Evolutionary conservation across 2,329 filamentous ascomycete genomes (phyloP), one percentile per base, ranked within the genome.

Genomic region (Grosmannia huntii): DNA sequence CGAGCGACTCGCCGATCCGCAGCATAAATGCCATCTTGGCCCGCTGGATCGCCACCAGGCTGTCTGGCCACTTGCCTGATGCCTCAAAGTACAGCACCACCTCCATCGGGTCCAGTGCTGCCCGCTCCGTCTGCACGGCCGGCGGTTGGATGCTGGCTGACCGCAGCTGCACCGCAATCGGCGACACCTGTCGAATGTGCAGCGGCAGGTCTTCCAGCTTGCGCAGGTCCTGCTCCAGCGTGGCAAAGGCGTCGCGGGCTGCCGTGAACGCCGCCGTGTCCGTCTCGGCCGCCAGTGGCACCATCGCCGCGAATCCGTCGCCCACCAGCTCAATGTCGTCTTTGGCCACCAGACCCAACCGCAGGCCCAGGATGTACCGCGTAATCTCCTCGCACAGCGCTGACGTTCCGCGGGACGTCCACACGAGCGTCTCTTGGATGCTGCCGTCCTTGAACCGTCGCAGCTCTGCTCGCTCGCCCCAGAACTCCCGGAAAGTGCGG

Each of bases 381-480:
- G 90, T 74, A 60, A 97, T 94, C 64, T 96, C 90, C 66, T 90
- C 81, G 56, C 90, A 82, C 23, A 96, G 82, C 7, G 85, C 81
- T 3, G 78, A 75, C 1, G 83, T 75, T 1, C 80, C 75, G 57
- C 81, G 78, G 12, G 84, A 80, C 2, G 77, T 77, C 94, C 94
- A 99, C 23, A 95, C 85, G 33, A 97, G 76, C 66, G 89, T 96
- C 70, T 99, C 95, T 10, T 90, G 78, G 63, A 99, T 96, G 65
- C 86, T 92, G 25, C 94, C 94, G 66, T 97, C 90, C 66, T 91
- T 95, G 76, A 99, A 99, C 23, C 94, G 87, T 63, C 94, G 83
- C 52, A 99, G 77, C 70, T 99, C 94, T 1, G 94, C 83, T 69
- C 94, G 95, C 11, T 92, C 86, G 7, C 92, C 94, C 94, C 95